Base-by-base conservation (phyloP, 805 yeast genomes). In the Candida hungchunana region DNA sequence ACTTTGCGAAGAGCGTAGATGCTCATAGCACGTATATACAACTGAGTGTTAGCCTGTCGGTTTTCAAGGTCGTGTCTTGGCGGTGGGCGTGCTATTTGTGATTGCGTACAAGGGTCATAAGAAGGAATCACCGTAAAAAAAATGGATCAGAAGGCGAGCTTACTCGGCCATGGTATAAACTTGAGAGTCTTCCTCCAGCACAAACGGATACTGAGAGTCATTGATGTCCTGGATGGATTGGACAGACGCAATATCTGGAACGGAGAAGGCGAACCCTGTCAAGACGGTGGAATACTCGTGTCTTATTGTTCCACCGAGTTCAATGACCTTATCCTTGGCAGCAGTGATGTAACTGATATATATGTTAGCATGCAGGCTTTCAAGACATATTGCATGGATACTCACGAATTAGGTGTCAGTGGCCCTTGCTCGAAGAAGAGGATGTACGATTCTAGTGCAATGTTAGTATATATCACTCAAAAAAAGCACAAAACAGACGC, bases 231-330 rank as follows among this genome's bases (percentile, higher is more conserved):
- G 46, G 8, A 56, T 36, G 5, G 46, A 24, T 20, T 45, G 46
- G 8, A 56, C 35, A 10, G 56, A 37, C 17, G 44, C 46, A 7
- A 51, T 40, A 17, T 54, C 55, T 10, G 72, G 69, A 6, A 69
- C 41, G 5, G 57, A 56, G 37, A 70, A 59, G 6, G 73, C 59
- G 50, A 72, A 71, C 1, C 79, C 79, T 37, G 70, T 66, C 26
- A 73, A 54, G 10, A 71, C 59, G 4, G 66, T 60, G 32, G 58
- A 50, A 53, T 69, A 73, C 39, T 71, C 75, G 43, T 69, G 71
- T 13, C 66, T 65, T 31, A 74, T 62, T 13, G 43, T 47, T 4
- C 73, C 78, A 7, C 75, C 76, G 7, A 67, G 39, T 10, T 52
- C 48, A 26, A 53, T 44, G 18, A 72, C 58, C 21, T 58, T 46